These are phyloP conservation scores for Pelargonium australe DNA, from an alignment of 441 rosid species.

Conservation along the genomic window DNA sequence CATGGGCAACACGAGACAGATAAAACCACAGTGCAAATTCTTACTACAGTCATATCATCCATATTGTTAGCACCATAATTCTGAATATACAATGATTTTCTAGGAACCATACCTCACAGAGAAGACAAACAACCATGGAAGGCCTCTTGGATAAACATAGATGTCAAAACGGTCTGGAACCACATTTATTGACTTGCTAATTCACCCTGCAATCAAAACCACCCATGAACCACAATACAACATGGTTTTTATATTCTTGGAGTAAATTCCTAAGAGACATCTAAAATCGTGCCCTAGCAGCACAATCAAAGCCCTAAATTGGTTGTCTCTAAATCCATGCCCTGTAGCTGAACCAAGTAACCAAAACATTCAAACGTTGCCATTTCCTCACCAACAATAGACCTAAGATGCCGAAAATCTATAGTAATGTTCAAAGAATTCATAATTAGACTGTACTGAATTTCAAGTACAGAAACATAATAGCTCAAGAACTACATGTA, in stretches of 20 bases:
- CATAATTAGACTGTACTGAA: background rate
- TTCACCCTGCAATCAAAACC: slow-evolving; percentile 4
- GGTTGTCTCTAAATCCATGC: background rate
- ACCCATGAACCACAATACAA: background rate
- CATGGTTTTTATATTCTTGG: background rate
- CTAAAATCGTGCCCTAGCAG: background rate
- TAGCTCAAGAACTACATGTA: background rate
- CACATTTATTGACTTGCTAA: background rate
- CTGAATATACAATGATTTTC: background rate
- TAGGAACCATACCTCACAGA: background rate
- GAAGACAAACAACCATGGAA: background rate
- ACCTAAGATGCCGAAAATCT: background rate
- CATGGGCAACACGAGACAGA: background rate
- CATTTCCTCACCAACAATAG: background rate
- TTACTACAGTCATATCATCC: background rate
- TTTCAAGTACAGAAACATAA: background rate
- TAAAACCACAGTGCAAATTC: background rate
- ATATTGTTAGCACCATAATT: background rate
- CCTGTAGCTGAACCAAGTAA: background rate
- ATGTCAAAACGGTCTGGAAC: background rate
- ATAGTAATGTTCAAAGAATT: background rate
- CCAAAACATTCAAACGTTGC: background rate
- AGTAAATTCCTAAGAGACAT: background rate
- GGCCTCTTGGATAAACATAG: background rate
- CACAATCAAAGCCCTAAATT: background rate